A percentile compares a stretch with the other conserved stretches of the same genome.
Evolutionary conservation across 2,329 filamentous ascomycete species (phyloP).

Genomic region (Cladophialophora yegresii): DNA sequence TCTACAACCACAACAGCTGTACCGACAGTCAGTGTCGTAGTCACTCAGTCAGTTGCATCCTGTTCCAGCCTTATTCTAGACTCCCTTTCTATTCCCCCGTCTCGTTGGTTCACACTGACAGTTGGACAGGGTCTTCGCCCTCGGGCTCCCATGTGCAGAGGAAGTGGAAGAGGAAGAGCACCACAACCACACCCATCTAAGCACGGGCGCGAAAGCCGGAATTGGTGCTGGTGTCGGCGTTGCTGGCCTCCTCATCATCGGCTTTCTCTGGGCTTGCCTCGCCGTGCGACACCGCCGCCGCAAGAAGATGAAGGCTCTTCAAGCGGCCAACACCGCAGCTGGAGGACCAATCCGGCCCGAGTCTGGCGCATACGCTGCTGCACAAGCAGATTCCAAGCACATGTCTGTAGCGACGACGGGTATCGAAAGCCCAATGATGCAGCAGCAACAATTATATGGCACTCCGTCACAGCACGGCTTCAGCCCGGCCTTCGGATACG

Average conservation of each 20-base stretch:
- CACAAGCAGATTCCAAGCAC: constrained; percentile 16
- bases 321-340: constrained; percentile 14
- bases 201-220: constrained; percentile 39
- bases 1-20: constrained; percentile 19
- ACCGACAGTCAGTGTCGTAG: constrained; percentile 24
- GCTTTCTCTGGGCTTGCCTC: constrained; percentile 19
- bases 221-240: constrained; percentile 46
- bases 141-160: constrained; percentile 29
- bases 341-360: constrained; percentile 19
- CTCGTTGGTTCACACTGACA: background rate
- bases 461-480: constrained; percentile 6
- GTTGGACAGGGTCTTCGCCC: constrained; percentile 25
- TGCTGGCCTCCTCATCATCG: constrained; percentile 36
- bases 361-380: constrained; percentile 1
- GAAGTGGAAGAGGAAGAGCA: constrained; percentile 5
- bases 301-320: constrained; percentile 17
- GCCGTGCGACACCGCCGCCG: constrained; percentile 21
- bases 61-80: background rate
- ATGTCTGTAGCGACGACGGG: constrained; percentile 19
- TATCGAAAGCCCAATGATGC: constrained; percentile 23
- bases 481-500: constrained; percentile 12
- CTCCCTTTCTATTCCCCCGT: background rate
- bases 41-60: constrained; percentile 23
- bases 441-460: constrained; percentile 11
- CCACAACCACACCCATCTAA: constrained; percentile 28